Evolutionary conservation across 768 basidiomycete genomes (phyloP).

Genomic region (Pleurotus giganteus): DNA sequence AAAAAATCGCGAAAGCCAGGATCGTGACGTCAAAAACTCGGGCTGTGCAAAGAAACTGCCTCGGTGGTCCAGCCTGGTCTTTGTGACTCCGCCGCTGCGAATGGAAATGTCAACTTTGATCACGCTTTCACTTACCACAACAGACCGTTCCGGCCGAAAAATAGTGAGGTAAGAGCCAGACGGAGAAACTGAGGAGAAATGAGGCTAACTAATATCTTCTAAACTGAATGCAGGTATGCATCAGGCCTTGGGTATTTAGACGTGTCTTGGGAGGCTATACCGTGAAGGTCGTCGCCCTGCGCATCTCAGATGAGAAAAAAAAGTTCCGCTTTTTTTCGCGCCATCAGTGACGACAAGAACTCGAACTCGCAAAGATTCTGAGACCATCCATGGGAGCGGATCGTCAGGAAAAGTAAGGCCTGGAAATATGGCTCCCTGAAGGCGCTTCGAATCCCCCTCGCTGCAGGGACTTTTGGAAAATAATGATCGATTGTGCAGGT

Average conservation of each 20-base stretch:
- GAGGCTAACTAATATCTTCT: not conserved
- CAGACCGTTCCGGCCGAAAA: not conserved
- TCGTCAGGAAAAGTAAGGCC: too few species aligned
- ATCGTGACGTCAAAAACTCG: constrained; percentile 5
- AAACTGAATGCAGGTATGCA: not conserved
- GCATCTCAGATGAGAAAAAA: not conserved
- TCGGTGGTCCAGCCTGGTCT: too few species aligned
- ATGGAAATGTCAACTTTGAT: not conserved
- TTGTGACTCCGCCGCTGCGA: not conserved
- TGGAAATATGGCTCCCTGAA: too few species aligned
- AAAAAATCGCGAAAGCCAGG: not conserved
- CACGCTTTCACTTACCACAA: not conserved
- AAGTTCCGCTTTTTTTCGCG: too few species aligned
- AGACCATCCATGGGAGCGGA: too few species aligned
- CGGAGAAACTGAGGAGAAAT: not conserved
- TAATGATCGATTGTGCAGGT: not conserved
- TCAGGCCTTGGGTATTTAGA: not conserved
- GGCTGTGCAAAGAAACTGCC: not conserved
- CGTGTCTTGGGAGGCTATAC: not conserved
- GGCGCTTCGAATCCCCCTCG: too few species aligned
- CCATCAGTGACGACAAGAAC: too few species aligned
- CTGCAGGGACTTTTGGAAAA: not conserved
- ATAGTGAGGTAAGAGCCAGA: not conserved
- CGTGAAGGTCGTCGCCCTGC: not conserved
- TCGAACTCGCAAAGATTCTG: too few species aligned